phyloP scores from a whole-genome alignment of 1,284 basidiomycete species.

The Fomitopsis betulina region DNA sequence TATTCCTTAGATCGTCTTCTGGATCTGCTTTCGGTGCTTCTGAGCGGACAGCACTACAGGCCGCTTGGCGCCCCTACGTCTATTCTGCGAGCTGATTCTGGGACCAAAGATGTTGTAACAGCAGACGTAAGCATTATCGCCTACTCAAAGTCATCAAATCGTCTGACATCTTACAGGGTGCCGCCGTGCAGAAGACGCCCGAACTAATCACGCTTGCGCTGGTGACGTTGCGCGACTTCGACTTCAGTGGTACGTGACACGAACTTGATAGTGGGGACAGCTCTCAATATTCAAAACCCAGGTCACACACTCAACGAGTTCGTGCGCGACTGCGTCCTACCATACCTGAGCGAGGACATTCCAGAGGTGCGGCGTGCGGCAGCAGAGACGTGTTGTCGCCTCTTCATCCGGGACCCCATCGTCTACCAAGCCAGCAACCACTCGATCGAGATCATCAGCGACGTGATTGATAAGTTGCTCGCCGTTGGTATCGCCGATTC shows the following conservation, averaged over 20 bases:
- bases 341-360: conserved; percentile 93
- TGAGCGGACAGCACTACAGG: conserved; percentile 83
- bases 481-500: conserved; percentile 98
- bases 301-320: conserved; percentile 97
- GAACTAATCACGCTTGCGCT: conserved; percentile 86
- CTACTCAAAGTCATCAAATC: not conserved
- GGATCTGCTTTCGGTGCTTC: conserved; percentile 75
- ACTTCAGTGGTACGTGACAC: conserved; percentile 75
- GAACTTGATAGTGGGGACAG: not conserved
- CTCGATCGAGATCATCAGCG: conserved; percentile 96
- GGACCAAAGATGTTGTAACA: conserved; percentile 52
- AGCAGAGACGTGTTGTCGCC: conserved; percentile 87
- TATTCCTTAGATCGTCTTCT: conserved; percentile 69
- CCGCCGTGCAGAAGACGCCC: conserved; percentile 53
- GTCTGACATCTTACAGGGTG: conserved; percentile 27
- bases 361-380: conserved; percentile 88
- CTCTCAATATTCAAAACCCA: conserved; percentile 21
- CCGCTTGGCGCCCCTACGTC: conserved; percentile 77
- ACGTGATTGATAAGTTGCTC: conserved; percentile 94
- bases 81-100: conserved; percentile 47
- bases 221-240: conserved; percentile 87
- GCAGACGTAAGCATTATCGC: conserved; percentile 42
- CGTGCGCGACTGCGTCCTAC: conserved; percentile 87
- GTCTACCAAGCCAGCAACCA: conserved; percentile 96
- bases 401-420: conserved; percentile 95